Evolutionary conservation across 1,284 basidiomycete genomes (phyloP), one percentile per base, ranked within the genome.

Genomic region (Ustilago trichophora): DNA sequence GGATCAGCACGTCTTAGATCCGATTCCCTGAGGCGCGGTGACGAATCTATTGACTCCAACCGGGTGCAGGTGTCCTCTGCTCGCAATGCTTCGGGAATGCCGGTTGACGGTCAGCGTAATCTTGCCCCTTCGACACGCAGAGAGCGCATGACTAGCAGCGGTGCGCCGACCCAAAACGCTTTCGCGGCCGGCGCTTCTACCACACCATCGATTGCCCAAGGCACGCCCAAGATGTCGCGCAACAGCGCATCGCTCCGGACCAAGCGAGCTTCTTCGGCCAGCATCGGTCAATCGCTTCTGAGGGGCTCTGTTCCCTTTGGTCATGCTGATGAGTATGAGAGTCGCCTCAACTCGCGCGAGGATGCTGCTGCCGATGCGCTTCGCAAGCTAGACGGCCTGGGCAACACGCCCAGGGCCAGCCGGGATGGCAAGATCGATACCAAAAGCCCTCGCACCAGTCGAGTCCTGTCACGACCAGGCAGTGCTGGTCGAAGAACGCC

Each of bases 311-410:
- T 77, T 6, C 73, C 71, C 4, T 62, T 77, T 10, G 72, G 70
- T 7, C 52, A 60, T 31, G 59, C 67, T 12, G 72, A 75, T 21
- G 67, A 74, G 19, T 73, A 64, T 31, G 66, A 63, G 29, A 58
- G 57, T 32, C 52, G 63, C 21, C 60, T 71, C 45, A 46, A 70
- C 44, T 45, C 73, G 62, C 63, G 91, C 8, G 70, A 95, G 75
- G 89, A 92, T 63, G 89, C 89, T 15, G 94, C 95, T 2, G 90
- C 88, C 4, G 93, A 96, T 77, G 92, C 92, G 4, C 85, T 98
- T 43, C 88, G 94, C 50, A 96, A 96, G 83, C 84, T 98, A 21
- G 96, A 98, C 76, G 95, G 95, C 1, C 82, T 98, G 12, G 87
- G 88, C 4, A 88, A 87, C 6, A 92, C 69, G 35, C 47, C 77